These are phyloP conservation scores for Eucalyptus pumila DNA, from an alignment of 345 rosid genomes.

Conservation along the genomic window DNA sequence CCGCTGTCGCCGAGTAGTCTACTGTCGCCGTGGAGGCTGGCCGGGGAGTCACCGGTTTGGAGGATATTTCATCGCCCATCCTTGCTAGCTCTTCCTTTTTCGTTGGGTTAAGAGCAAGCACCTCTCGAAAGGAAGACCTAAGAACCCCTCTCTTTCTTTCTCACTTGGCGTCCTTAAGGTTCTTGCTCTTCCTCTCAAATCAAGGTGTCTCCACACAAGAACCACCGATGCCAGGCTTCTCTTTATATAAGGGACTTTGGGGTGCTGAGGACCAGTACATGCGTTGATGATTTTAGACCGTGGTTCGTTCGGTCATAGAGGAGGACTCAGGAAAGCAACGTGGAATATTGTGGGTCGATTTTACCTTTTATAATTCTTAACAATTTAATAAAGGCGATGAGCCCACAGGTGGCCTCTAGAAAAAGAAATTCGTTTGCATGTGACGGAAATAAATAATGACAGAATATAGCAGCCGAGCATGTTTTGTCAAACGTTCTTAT, in stretches of 20 bases:
- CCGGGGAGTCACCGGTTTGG: constrained; percentile 24
- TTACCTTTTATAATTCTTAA: not conserved
- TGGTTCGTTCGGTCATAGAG: not conserved
- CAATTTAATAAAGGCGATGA: not conserved
- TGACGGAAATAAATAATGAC: not conserved
- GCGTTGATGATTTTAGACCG: not conserved
- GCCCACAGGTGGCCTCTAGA: not conserved
- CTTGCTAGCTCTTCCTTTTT: not conserved
- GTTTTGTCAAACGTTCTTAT: not conserved
- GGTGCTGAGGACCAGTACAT: not conserved
- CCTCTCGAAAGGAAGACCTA: not conserved
- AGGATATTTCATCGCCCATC: constrained; percentile 22
- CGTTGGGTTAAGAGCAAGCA: not conserved
- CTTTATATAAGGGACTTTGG: not conserved
- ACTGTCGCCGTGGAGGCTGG: not conserved
- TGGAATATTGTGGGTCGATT: not conserved
- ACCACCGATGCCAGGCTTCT: not conserved
- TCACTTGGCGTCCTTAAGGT: not conserved
- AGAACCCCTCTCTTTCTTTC: not conserved
- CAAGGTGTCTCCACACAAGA: not conserved
- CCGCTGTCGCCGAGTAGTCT: not conserved
- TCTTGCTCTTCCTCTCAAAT: not conserved
- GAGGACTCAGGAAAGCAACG: not conserved
- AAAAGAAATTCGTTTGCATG: not conserved
- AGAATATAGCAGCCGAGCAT: not conserved